These are phyloP conservation scores for Magnusiomyces sp. DNA, from an alignment of 1,139 yeast genomes.

Conservation along the genomic window DNA sequence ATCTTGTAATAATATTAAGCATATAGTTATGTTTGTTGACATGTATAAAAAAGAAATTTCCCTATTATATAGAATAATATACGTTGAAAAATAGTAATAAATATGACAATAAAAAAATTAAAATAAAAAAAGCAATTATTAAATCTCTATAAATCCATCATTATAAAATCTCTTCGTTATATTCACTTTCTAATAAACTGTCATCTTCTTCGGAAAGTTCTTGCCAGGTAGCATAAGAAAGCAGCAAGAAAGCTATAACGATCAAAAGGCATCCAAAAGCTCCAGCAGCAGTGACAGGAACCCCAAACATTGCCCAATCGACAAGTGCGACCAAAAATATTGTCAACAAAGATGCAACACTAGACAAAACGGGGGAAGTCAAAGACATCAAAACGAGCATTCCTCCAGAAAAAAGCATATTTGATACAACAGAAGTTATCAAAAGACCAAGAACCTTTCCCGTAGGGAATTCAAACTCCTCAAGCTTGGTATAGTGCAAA, in stretches of 20 bases:
- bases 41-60: background rate
- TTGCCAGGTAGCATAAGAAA: constrained; percentile 63
- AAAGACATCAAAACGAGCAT: constrained; percentile 74
- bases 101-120: background rate
- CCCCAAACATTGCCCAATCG: constrained; percentile 67
- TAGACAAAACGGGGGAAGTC: constrained; percentile 77
- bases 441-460: constrained; percentile 38
- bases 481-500: constrained; percentile 48
- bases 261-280: constrained; percentile 35
- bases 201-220: constrained; percentile 61
- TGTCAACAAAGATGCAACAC: constrained; percentile 72
- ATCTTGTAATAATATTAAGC: background rate
- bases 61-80: background rate
- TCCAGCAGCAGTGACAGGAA: constrained; percentile 33
- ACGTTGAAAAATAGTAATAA: background rate
- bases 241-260: constrained; percentile 56
- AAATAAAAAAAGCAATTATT: background rate
- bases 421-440: constrained; percentile 44
- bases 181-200: constrained; percentile 13
- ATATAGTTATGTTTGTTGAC: background rate
- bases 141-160: background rate
- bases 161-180: background rate
- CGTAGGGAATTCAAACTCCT: constrained; percentile 49
- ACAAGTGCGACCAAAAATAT: constrained; percentile 72
- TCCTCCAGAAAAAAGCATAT: constrained; percentile 61